These are phyloP conservation scores for Trichoderma harzianum DNA, from an alignment of 2,329 filamentous ascomycete genomes.

Conservation along the genomic window DNA sequence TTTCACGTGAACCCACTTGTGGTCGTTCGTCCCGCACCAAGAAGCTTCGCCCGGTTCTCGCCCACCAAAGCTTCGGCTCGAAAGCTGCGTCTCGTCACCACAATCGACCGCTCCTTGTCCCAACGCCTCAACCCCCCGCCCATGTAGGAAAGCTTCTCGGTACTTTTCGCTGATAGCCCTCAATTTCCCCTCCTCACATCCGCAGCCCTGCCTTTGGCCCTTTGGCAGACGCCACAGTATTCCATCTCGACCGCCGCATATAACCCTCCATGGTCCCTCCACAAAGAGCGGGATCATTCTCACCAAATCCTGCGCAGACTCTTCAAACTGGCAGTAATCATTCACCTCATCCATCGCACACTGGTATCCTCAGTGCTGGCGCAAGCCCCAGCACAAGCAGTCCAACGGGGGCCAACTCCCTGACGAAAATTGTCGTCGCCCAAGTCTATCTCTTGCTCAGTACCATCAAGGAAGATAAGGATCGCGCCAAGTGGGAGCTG, in stretches of 20 bases:
- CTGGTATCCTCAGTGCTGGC: slow-evolving; percentile 56
- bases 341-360: slow-evolving; percentile 56
- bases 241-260: slow-evolving; percentile 32
- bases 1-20: slow-evolving; percentile 18
- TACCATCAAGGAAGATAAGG: slow-evolving; percentile 92
- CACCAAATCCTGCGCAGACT: slow-evolving; percentile 57
- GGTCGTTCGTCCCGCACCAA: slow-evolving; percentile 8
- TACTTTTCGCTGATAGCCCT: slow-evolving; percentile 26
- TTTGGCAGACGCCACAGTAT: slow-evolving; percentile 36
- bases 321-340: slow-evolving; percentile 55
- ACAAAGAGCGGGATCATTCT: slow-evolving; percentile 62
- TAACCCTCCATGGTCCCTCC: slow-evolving; percentile 55
- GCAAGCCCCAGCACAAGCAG: slow-evolving; percentile 61
- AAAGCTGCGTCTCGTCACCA: background rate
- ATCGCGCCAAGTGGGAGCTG: slow-evolving; percentile 83
- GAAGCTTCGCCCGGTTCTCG: slow-evolving; percentile 5
- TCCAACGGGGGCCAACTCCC: slow-evolving; percentile 60
- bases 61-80: slow-evolving; percentile 3
- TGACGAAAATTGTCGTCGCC: slow-evolving; percentile 91
- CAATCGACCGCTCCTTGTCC: background rate
- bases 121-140: slow-evolving; percentile 26
- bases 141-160: slow-evolving; percentile 36
- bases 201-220: slow-evolving; percentile 35
- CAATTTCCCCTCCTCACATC: slow-evolving; percentile 25
- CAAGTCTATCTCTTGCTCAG: slow-evolving; percentile 93